Conservation (phyloP, 148 eudicot genomes). For the Chenopodium berlandieri region DNA sequence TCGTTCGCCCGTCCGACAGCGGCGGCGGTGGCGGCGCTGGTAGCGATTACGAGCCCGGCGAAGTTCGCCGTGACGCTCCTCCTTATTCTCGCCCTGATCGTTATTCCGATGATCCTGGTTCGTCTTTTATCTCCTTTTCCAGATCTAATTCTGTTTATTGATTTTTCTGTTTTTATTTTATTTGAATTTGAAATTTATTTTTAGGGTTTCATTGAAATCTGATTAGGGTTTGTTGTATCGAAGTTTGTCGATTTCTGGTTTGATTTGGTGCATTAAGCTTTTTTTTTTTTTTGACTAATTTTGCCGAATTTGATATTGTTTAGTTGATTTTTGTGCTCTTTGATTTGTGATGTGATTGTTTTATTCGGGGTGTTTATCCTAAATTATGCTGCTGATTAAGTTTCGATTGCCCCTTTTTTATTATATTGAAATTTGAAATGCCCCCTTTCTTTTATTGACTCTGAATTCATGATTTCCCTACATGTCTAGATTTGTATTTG, state of each 20-base stretch:
- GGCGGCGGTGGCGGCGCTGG: slow-evolving; percentile 47
- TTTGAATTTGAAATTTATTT: not conserved
- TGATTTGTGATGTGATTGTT: not conserved
- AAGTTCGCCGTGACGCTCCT: slow-evolving; percentile 72
- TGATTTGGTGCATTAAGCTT: not conserved
- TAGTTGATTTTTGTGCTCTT: not conserved
- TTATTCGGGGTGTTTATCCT: not conserved
- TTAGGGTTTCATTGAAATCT: not conserved
- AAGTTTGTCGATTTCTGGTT: not conserved
- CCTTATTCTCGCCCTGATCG: slow-evolving; percentile 68
- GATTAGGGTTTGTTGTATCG: not conserved
- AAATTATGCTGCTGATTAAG: not conserved
- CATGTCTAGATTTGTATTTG: no score
- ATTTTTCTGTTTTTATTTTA: not conserved
- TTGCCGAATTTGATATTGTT: not conserved
- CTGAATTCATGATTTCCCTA: not conserved
- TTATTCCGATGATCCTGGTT: slow-evolving; percentile 55
- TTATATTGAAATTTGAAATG: not conserved
- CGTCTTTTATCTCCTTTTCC: slow-evolving; percentile 5
- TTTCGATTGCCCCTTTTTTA: no score
- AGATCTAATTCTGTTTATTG: not conserved
- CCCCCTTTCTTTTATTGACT: not conserved
- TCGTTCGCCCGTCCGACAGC: slow-evolving; percentile 69
- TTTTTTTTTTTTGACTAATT: not conserved
- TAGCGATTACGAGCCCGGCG: slow-evolving; percentile 90